phyloP scores from a whole-genome alignment of 805 yeast species.

The Tetrapisispora iriomotensis region DNA sequence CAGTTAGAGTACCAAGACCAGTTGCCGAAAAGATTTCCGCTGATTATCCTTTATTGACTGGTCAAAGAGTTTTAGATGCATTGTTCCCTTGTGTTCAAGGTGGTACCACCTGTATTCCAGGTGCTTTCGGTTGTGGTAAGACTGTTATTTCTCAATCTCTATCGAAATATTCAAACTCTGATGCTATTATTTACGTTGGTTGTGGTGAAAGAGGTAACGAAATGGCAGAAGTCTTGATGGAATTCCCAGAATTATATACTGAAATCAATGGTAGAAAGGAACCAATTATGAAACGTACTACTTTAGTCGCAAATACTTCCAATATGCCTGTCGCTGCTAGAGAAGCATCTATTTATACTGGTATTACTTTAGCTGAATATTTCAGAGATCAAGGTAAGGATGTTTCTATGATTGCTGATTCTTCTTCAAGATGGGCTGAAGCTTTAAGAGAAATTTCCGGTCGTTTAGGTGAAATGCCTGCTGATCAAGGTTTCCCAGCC shows the following conservation, averaged over 20 bases:
- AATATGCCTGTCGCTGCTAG: conserved; percentile 99
- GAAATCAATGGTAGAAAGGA: conserved; percentile 89
- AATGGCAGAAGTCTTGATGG: conserved; percentile 99
- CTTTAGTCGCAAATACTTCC: conserved; percentile 96
- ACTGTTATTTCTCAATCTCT: conserved; percentile 96
- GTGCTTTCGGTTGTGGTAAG: conserved; percentile 99
- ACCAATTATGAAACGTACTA: conserved; percentile 99
- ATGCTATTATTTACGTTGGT: conserved; percentile 91
- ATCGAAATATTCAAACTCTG: conserved; percentile 96
- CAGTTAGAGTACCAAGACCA: conserved; percentile 98
- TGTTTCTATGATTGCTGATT: conserved; percentile 99
- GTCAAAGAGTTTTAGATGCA: conserved; percentile 97
- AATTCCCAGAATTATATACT: conserved; percentile 94
- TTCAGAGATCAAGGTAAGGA: conserved; percentile 99
- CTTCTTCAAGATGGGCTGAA: conserved; percentile 99
- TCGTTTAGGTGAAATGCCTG: conserved; percentile 99
- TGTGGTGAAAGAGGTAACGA: conserved; percentile 97
- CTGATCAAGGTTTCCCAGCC: conserved; percentile 99
- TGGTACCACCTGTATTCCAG: conserved; percentile 99
- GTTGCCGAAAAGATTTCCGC: conserved; percentile 91
- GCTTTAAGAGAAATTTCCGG: conserved; percentile 99
- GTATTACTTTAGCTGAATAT: conserved; percentile 96
- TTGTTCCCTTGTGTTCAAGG: conserved; percentile 99
- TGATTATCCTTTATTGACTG: conserved; percentile 90
- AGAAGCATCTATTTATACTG: conserved; percentile 98